phyloP scores from a whole-genome alignment of 1,139 yeast genomes.

The Suhomyces bribrorum region DNA sequence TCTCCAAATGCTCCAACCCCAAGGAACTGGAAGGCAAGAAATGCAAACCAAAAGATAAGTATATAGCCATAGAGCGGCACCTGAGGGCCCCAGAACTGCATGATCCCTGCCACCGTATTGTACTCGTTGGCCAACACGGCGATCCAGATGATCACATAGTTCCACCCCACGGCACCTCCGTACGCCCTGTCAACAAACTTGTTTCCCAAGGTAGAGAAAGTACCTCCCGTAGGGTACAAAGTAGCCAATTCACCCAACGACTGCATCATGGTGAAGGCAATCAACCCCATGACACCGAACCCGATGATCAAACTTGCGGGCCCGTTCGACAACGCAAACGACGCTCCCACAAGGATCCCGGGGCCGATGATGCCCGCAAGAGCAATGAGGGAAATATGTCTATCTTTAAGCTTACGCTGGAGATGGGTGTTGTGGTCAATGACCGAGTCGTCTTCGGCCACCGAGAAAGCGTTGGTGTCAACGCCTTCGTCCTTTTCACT shows the following conservation, averaged over 20 bases:
- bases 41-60: slow-evolving; percentile 55
- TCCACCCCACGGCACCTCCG: slow-evolving; percentile 65
- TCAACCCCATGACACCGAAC: slow-evolving; percentile 53
- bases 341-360: slow-evolving; percentile 52
- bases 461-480: slow-evolving; percentile 2
- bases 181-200: slow-evolving; percentile 57
- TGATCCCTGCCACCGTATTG: slow-evolving; percentile 53
- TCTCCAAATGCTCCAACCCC: slow-evolving; percentile 68
- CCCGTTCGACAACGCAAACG: slow-evolving; percentile 46
- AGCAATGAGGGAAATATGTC: slow-evolving; percentile 49
- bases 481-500: slow-evolving; percentile 4
- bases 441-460: slow-evolving; percentile 11
- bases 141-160: slow-evolving; percentile 61
- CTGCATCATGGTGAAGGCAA: slow-evolving; percentile 59
- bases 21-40: slow-evolving; percentile 54
- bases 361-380: slow-evolving; percentile 60
- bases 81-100: slow-evolving; percentile 61
- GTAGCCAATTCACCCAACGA: slow-evolving; percentile 60
- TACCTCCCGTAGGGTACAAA: slow-evolving; percentile 52
- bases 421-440: slow-evolving; percentile 23
- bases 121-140: slow-evolving; percentile 63
- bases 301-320: slow-evolving; percentile 48
- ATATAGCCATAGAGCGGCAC: slow-evolving; percentile 62
- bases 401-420: slow-evolving; percentile 40
- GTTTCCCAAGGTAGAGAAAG: slow-evolving; percentile 55